Evolutionary conservation across 1,284 basidiomycete species (phyloP).

Genomic region (Pseudozyma flocculosa): DNA sequence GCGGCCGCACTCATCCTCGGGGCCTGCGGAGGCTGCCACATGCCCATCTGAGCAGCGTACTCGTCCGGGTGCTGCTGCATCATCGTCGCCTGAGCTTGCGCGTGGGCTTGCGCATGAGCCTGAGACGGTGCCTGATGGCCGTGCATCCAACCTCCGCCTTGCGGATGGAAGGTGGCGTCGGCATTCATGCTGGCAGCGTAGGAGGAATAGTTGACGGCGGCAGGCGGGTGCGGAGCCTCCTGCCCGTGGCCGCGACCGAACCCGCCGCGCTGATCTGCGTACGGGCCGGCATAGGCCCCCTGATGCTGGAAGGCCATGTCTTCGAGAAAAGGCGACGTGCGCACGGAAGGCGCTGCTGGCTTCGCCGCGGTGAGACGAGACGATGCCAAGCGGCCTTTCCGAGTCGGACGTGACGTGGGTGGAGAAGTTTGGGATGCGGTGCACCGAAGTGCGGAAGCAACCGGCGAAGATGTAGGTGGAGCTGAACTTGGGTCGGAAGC

Average conservation of each 20-base stretch:
- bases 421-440: no score
- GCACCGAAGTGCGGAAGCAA: no score
- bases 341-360: not conserved
- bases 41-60: not conserved
- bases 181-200: constrained; percentile 13
- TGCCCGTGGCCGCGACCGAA: constrained; percentile 10
- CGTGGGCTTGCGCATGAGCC: not conserved
- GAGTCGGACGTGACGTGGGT: no score
- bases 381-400: no score
- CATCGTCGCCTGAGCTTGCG: constrained; percentile 1
- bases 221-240: constrained; percentile 14
- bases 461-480: no score
- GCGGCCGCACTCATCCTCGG: constrained; percentile 30
- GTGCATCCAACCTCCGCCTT: constrained; percentile 8
- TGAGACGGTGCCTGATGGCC: constrained; percentile 8
- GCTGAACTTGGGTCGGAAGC: no score
- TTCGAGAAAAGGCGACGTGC: not conserved
- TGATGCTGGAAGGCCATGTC: no score
- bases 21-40: constrained; percentile 37
- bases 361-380: not conserved
- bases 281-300: not conserved
- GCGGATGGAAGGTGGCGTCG: constrained; percentile 7
- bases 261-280: constrained; percentile 4
- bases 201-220: constrained; percentile 7
- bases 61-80: constrained; percentile 6